Evolutionary conservation across 768 basidiomycete species (phyloP), one percentile per base, ranked within the genome.

Genomic region (Phaffia australis): DNA sequence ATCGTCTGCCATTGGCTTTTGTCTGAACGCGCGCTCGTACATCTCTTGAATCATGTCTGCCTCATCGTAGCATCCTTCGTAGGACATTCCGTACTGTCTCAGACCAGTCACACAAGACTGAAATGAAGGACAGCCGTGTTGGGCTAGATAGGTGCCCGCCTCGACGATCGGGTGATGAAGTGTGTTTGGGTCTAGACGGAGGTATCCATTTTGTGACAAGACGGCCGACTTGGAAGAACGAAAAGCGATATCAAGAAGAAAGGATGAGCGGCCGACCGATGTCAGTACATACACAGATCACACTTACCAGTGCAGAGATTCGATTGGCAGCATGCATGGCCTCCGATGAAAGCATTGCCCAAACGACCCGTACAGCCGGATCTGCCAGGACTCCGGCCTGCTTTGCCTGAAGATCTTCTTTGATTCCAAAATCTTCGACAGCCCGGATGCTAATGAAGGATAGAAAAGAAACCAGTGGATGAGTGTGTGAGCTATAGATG

Each of bases 161-260:
- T 88, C 85, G 69, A 87, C 88, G 74, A 88, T 85, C 70, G 85
- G 84, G 72, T 88, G 87, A 69, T 89, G 87, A 82, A 95, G 88
- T 51, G 91, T 87, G 3, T 91, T 89, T 35, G 73, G 70, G 64
- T 77, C 76, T 1, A 77, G 63, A 4, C 72, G 69, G 77, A 97
- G 78, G 75, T 97, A 97, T 30, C 87, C 88, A 74, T 93, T 91
- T 23, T 85, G 82, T 23, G 86, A 86, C 72, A 97, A 77, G 15
- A 97, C 89, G 52, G 85, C 85, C 57, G 86, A 85, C 87, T 87
- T 55, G 60, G 49, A 66, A 63, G 29, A 61, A 32, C 6, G 35
- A 62, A 42, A 65, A 42, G 11, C 35, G n/a, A 21, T 29, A 68
- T 59, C 9, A 55, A 32, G 25, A 56, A 42, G n/a, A 50, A 51